These are phyloP conservation scores for Diplodia scrobiculata DNA, from an alignment of 2,329 filamentous ascomycete species.

Conservation along the genomic window DNA sequence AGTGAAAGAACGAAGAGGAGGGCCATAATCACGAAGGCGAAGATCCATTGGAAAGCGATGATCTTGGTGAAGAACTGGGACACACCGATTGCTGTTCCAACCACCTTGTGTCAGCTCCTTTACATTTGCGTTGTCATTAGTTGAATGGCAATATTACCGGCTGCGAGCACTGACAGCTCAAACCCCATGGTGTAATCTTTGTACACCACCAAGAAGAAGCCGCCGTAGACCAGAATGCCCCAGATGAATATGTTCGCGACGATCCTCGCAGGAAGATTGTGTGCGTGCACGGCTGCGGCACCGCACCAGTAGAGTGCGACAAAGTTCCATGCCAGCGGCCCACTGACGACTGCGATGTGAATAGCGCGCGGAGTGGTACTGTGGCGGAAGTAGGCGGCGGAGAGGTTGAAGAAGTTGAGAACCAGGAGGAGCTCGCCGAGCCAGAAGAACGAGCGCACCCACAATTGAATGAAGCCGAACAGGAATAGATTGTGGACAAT, in stretches of 20 bases:
- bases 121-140: not conserved
- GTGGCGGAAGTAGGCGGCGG: constrained; percentile 78
- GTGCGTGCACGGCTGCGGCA: constrained; percentile 72
- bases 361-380: constrained; percentile 70
- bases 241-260: constrained; percentile 87
- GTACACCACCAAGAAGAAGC: constrained; percentile 72
- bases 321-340: constrained; percentile 82
- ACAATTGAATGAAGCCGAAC: constrained; percentile 80
- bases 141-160: constrained; percentile 56
- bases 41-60: constrained; percentile 88
- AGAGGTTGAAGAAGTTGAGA: constrained; percentile 80
- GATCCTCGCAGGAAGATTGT: constrained; percentile 69
- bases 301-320: constrained; percentile 88
- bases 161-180: constrained; percentile 70
- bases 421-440: constrained; percentile 75
- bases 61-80: constrained; percentile 72
- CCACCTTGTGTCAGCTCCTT: not conserved
- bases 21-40: constrained; percentile 80
- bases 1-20: constrained; percentile 71
- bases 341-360: constrained; percentile 73
- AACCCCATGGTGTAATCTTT: constrained; percentile 80
- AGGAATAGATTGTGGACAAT: constrained; percentile 82
- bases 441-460: constrained; percentile 73
- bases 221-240: constrained; percentile 74
- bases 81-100: constrained; percentile 64